These are phyloP conservation scores for Plenodomus biglobosus DNA, from an alignment of 2,329 filamentous ascomycete genomes.

Conservation along the genomic window DNA sequence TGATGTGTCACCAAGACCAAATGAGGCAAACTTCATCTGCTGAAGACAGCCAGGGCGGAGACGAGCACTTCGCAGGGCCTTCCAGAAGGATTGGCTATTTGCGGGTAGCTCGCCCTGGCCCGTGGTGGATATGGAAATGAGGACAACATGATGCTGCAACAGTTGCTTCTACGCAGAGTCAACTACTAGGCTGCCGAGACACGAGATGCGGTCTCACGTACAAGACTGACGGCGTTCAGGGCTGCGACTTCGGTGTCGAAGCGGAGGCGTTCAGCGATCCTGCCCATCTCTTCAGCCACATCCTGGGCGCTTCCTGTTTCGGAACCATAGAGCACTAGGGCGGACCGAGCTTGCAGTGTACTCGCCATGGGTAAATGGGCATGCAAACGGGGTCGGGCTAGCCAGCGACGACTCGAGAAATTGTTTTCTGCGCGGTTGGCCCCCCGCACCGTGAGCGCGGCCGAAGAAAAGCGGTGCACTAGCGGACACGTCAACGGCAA, in stretches of 20 bases:
- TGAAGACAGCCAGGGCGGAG: conserved; percentile 70
- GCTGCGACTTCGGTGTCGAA: conserved; percentile 76
- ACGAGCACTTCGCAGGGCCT: conserved; percentile 74
- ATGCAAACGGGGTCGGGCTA: conserved; percentile 22
- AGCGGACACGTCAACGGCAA: conserved; percentile 32
- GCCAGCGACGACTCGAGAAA: conserved; percentile 12
- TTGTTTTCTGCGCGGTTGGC: conserved; percentile 8
- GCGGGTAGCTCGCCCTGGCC: conserved; percentile 91
- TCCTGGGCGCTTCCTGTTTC: conserved; percentile 96
- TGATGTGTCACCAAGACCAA: conserved; percentile 91
- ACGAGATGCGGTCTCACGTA: conserved; percentile 51
- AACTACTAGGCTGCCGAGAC: background rate
- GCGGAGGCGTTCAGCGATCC: conserved; percentile 72
- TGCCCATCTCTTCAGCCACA: conserved; percentile 79
- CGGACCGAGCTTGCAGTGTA: conserved; percentile 42
- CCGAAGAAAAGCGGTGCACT: conserved; percentile 27
- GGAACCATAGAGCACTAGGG: conserved; percentile 84
- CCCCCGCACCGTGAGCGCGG: conserved; percentile 20
- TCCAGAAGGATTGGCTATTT: conserved; percentile 84
- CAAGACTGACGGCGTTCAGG: conserved; percentile 74
- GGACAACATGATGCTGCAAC: conserved; percentile 57
- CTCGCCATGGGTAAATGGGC: conserved; percentile 19
- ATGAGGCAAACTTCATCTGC: conserved; percentile 74
- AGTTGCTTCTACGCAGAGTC: conserved; percentile 45
- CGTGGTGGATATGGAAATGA: conserved; percentile 88